Conservation (phyloP, 495 filamentous ascomycete genomes). For the Thozetella sp. region DNA sequence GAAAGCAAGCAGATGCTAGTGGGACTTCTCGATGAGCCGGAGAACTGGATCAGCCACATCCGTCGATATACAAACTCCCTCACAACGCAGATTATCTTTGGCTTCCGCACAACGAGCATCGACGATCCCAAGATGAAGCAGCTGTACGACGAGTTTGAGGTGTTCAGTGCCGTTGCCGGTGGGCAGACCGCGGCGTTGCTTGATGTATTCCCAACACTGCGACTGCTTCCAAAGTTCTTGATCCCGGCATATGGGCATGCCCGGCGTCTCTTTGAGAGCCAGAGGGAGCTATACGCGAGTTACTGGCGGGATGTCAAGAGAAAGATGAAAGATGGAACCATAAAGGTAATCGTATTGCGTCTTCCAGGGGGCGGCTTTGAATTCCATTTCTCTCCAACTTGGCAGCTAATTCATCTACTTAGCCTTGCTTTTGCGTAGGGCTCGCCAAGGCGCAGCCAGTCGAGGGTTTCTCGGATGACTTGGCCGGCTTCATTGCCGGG, state of each 20-base stretch:
- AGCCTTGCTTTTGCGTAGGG: conserved; percentile 26
- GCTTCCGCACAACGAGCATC: conserved; percentile 36
- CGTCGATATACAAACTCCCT: conserved; percentile 44
- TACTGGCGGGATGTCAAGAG: conserved; percentile 39
- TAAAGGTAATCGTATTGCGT: neutral
- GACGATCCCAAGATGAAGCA: conserved; percentile 45
- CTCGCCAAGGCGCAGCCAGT: conserved; percentile 24
- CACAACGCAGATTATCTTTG: conserved; percentile 49
- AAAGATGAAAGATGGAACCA: conserved; percentile 25
- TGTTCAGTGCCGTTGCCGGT: conserved; percentile 32
- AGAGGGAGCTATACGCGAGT: conserved; percentile 29
- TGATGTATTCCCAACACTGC: conserved; percentile 30
- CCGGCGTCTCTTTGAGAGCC: conserved; percentile 21
- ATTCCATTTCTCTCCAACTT: too few relatives aligned
- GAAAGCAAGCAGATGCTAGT: conserved; percentile 37
- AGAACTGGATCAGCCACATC: conserved; percentile 36
- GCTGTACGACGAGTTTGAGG: conserved; percentile 43
- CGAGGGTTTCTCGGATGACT: conserved; percentile 25
- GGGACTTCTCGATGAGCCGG: conserved; percentile 24
- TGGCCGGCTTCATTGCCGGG: conserved; percentile 34
- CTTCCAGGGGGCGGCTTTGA: too few relatives aligned
- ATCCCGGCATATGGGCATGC: conserved; percentile 24
- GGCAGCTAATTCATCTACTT: too few relatives aligned
- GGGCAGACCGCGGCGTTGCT: too few relatives aligned
- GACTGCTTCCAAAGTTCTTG: conserved; percentile 26